Base-by-base conservation (phyloP, 2,329 filamentous ascomycete genomes). In the Colletotrichum falcatum region DNA sequence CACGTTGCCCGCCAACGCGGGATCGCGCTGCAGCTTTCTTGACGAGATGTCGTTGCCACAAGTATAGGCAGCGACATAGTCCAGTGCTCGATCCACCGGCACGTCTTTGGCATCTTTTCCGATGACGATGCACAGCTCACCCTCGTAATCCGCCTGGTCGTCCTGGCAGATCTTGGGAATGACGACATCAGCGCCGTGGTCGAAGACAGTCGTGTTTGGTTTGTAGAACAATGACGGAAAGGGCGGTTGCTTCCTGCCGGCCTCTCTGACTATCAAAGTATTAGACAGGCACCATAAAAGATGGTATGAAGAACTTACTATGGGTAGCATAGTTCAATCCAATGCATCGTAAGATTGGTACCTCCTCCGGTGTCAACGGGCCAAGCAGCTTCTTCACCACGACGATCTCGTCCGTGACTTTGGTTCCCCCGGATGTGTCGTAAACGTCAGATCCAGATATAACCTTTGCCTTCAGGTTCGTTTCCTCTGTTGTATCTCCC, bases 281-380 rank as follows among this genome's bases (percentile, higher is more conserved):
- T 33, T 68, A 39, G 60, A 51, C 35, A 35, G 23, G 23, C 1
- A 60, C 28, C 12, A 14, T 3, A 20, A 20, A 18, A 0, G 18
- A 30, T 5, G 14, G 14, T 5, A 2, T 5, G 18, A 1, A 1
- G 5, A 30, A 58, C 78, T 68, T 68, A 83, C 82, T 87, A 73
- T 90, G 88, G 63, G 86, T 89, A 48, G 83, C 83, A 73, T 90
- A 90, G 74, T 91, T 90, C 35, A 90, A 75, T 0, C 88, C 89
- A 16, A 90, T 84, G 73, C 88, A 90, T 26, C 87, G 79, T 4
- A 91, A 74, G 53, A 89, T 87, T 0, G 87, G 85, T 0, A 90
- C 85, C 61, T 89, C 86, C 2, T 78, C 77, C 12, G 76, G 78
- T 0, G 83, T 80, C 39, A 90, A 76, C 0, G 88, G 88, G 0